Base-by-base conservation (phyloP, 352 stramenopile genomes). In the Pythium rhizo-oryzae region DNA sequence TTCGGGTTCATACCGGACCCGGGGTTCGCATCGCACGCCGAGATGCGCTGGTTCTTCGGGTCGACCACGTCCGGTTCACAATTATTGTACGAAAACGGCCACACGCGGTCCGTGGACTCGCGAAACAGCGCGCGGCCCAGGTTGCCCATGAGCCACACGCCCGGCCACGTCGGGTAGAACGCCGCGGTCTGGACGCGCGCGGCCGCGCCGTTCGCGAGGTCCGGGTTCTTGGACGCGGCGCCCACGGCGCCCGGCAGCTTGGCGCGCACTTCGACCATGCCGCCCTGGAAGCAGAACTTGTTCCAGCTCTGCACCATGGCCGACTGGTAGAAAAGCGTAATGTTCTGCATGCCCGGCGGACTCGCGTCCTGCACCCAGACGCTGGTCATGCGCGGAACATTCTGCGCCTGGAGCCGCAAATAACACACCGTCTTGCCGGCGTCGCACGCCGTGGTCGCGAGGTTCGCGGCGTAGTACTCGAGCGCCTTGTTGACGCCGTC, bases 271-370 rank as follows among this genome's bases (percentile, higher is more conserved):
- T 99, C 94, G 11, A 99, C 65, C 70, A 98, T 97, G 15, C 92
- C 94, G 47, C 94, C 93, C 43, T 94, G 96, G 71, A 98, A 98
- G 74, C 92, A 98, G 65, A 98, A 98, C 77, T 98, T 98, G 81
- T 98, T 95, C 94, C 94, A 98, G 33, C 71, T 79, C 70, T 97
- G 93, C 6, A 98, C 41, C 91, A 98, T 98, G 1, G 87, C 95
- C 37, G 86, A 89, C 33, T 77, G 72, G 58, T 86, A 92, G 56
- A 77, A 80, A 13, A 97, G 30, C 21, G 46, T 68, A 61, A 72
- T 93, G 84, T 56, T 74, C 49, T 87, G 30, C 55, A 85, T 87
- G 0, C 72, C 78, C 1, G 83, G 77, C 2, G 79, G 77, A 15
- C 70, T 74, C 24, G 76, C 60, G 61, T 89, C 90, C 37, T 79